Percentiles rank a stretch among this genome's conserved stretches.
phyloP scores from a whole-genome alignment of 2,329 filamentous ascomycete genomes.

The Talaromyces atroroseus region DNA sequence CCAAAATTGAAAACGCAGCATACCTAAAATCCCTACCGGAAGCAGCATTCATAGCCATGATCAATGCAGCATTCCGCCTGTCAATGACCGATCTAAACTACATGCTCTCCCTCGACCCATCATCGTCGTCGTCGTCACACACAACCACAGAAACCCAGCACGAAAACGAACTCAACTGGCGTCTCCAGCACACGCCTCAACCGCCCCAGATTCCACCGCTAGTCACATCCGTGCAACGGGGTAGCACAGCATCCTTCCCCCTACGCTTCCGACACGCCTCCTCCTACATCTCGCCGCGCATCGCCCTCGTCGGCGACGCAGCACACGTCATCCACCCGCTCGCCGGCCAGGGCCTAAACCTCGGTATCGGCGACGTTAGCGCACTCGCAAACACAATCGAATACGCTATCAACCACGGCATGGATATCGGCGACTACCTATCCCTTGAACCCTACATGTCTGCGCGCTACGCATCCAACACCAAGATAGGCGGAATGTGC shows the following conservation, averaged over 20 bases:
- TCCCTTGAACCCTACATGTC: conserved; percentile 75
- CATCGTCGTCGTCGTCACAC: conserved; percentile 10
- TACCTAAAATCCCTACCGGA: conserved; percentile 69
- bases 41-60: conserved; percentile 73
- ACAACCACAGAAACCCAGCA: conserved; percentile 41
- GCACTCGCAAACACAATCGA: conserved; percentile 69
- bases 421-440: conserved; percentile 76
- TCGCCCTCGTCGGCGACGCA: conserved; percentile 88
- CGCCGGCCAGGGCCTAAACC: conserved; percentile 89
- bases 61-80: conserved; percentile 90
- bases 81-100: conserved; percentile 73
- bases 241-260: conserved; percentile 82
- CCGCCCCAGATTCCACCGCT: conserved; percentile 55
- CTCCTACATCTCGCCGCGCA: conserved; percentile 82
- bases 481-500: conserved; percentile 67
- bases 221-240: conserved; percentile 67
- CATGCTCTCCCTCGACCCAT: conserved; percentile 62
- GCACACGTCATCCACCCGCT: conserved; percentile 94
- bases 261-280: conserved; percentile 89
- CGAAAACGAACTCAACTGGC: conserved; percentile 77
- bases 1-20: conserved; percentile 71
- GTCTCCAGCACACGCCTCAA: conserved; percentile 63
- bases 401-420: conserved; percentile 72
- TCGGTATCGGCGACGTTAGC: conserved; percentile 83
- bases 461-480: conserved; percentile 78